These are phyloP conservation scores for Gossypium davidsonii DNA, from an alignment of 441 rosid genomes.

Conservation along the genomic window DNA sequence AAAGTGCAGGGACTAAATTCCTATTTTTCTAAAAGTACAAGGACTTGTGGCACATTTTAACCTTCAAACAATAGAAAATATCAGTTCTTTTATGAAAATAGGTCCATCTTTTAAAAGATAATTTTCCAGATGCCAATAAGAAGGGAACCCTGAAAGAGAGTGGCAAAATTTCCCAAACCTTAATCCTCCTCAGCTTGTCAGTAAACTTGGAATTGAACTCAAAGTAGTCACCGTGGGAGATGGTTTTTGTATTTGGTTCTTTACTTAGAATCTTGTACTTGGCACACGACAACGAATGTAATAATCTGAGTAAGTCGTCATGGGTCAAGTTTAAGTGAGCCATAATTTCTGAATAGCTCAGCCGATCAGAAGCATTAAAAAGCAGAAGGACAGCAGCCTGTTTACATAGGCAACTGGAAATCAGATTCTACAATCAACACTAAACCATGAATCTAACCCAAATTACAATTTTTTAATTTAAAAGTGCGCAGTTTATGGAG, in stretches of 20 bases:
- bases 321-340: slow-evolving; percentile 71
- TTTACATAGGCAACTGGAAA: slow-evolving; percentile 3
- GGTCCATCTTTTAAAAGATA: not conserved
- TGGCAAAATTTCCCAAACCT: slow-evolving; percentile 36
- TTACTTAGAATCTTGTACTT: slow-evolving; percentile 81
- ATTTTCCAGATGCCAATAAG: not conserved
- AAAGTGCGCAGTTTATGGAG: not conserved
- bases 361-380: slow-evolving; percentile 66
- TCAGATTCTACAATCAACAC: not conserved
- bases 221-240: slow-evolving; percentile 56
- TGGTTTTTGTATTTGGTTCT: slow-evolving; percentile 66
- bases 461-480: not conserved
- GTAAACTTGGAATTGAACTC: slow-evolving; percentile 80
- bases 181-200: slow-evolving; percentile 86
- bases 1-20: no score
- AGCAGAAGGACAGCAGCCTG: slow-evolving; percentile 81
- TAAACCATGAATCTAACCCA: not conserved
- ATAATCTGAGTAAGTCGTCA: slow-evolving; percentile 77
- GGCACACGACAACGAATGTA: slow-evolving; percentile 87
- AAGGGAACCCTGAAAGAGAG: not conserved
- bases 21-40: no score
- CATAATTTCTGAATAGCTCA: slow-evolving; percentile 76
- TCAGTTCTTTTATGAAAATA: not conserved
- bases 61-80: not conserved
- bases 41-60: no score